Base-by-base conservation (phyloP, 495 filamentous ascomycete species). In the Penicillium soppii region DNA sequence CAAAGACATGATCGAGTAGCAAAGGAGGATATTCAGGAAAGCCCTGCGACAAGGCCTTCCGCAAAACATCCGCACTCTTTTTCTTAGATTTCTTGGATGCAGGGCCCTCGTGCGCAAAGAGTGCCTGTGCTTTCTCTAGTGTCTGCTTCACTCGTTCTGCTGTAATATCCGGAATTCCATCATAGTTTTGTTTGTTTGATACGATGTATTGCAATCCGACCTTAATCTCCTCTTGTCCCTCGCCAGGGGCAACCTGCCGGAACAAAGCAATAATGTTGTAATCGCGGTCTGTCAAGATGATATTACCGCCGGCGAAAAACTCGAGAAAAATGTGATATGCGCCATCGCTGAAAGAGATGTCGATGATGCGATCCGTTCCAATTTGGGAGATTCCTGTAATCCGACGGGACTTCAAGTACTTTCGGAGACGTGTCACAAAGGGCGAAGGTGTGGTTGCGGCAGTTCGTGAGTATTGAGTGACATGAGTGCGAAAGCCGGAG, bases 251-350 rank as follows among this genome's bases (percentile, higher is more conserved):
- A 4, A 98, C 92, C 52, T 84, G 81, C n/a, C 94, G 84, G 59
- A 95, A 74, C 32, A 97, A 70, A 3, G 87, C 82, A 10, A 97
- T 62, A 50, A 96, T 87, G 40, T 82, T 88, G 47, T 89, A 73
- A 12, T 92, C 86, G 32, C 78, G 75, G 62, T 97, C 90, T 3
- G 91, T 95, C 43, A 98, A 75, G 43, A 98, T 87, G 47, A 98
- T 85, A 66, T 98, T 98, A 27, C 94, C 94, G n/a, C 82, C 82
- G 4, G 94, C 92, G 69, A 94, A 98, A 71, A 98, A 98, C 69
- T 98, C 94, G 32, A 98, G 73, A 63, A 90, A 95, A 29, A 98
- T 73, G 30, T 86, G 79, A 62, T 92, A 97, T 54, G 81, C 77
- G 16, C 94, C 92, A 74, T 96, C 91, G 60, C 88, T 92, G 67